Conservation (phyloP, 805 yeast genomes). For the Metschnikowia hibisci region DNA sequence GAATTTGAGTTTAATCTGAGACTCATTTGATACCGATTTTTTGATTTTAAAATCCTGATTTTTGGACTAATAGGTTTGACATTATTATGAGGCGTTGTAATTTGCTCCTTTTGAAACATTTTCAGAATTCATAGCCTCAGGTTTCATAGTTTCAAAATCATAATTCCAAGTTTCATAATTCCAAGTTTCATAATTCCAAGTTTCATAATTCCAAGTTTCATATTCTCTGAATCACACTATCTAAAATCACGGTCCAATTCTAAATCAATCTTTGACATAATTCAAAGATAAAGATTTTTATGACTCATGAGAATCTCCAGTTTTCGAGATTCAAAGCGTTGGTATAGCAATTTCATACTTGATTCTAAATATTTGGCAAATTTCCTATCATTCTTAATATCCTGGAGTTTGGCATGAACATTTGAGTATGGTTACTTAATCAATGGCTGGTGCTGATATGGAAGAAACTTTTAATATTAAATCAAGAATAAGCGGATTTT, state of each 20-base stretch:
- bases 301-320: conserved; percentile 16
- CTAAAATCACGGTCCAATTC: conserved; percentile 22
- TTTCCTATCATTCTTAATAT: conserved; percentile 17
- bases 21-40: neutral
- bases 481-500: conserved; percentile 10
- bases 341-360: conserved; percentile 2
- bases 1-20: neutral
- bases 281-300: conserved; percentile 27
- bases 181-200: no score
- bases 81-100: neutral
- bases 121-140: no score
- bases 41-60: neutral
- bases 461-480: conserved; percentile 35
- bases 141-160: no score
- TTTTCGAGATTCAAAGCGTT: conserved; percentile 2
- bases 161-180: no score
- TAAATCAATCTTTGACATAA: conserved; percentile 24
- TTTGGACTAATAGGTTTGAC: no score
- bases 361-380: conserved; percentile 1
- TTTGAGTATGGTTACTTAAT: conserved; percentile 21
- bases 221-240: neutral
- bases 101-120: no score
- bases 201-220: no score
- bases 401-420: conserved; percentile 21
- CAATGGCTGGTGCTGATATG: conserved; percentile 19